Percentiles rank a stretch among this genome's conserved stretches.
These are phyloP conservation scores for Verticillium dahliae DNA, from an alignment of 2,329 filamentous ascomycete genomes.

Conservation along the genomic window DNA sequence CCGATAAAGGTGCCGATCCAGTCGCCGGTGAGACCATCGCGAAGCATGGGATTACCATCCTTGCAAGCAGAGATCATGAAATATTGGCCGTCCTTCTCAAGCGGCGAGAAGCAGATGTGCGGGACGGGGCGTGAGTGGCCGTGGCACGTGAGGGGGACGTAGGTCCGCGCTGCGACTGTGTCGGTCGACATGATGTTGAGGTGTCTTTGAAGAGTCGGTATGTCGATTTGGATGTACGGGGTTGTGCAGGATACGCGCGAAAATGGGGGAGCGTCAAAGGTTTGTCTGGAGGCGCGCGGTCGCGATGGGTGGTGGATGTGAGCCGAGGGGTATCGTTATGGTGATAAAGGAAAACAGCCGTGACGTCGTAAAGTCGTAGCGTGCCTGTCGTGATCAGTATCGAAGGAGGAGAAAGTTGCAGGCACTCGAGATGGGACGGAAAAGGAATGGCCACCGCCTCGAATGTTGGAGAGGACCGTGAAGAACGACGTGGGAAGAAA, in stretches of 20 bases:
- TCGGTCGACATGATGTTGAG: neutral
- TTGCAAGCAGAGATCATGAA: conserved; percentile 94
- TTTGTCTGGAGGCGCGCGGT: neutral
- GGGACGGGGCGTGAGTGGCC: conserved; percentile 90
- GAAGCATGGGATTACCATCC: conserved; percentile 98
- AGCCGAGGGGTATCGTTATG: neutral
- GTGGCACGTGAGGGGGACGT: conserved; percentile 88
- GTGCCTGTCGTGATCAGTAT: neutral
- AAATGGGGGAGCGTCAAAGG: neutral
- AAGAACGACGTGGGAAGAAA: neutral
- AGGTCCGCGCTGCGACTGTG: conserved; percentile 36
- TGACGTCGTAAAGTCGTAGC: neutral
- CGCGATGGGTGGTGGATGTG: neutral
- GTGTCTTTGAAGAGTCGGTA: neutral
- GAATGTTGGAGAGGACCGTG: neutral
- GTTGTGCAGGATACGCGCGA: neutral
- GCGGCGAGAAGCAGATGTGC: conserved; percentile 81
- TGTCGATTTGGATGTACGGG: neutral
- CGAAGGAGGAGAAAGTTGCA: neutral
- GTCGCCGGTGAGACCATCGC: conserved; percentile 90
- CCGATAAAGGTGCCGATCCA: conserved; percentile 98
- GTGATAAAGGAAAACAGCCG: neutral
- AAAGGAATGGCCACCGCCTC: neutral
- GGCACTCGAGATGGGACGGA: neutral
- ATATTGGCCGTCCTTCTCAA: conserved; percentile 77